These are phyloP conservation scores for Entomophthora muscae DNA, from an alignment of 371 early-diverging fungal species.

Conservation along the genomic window DNA sequence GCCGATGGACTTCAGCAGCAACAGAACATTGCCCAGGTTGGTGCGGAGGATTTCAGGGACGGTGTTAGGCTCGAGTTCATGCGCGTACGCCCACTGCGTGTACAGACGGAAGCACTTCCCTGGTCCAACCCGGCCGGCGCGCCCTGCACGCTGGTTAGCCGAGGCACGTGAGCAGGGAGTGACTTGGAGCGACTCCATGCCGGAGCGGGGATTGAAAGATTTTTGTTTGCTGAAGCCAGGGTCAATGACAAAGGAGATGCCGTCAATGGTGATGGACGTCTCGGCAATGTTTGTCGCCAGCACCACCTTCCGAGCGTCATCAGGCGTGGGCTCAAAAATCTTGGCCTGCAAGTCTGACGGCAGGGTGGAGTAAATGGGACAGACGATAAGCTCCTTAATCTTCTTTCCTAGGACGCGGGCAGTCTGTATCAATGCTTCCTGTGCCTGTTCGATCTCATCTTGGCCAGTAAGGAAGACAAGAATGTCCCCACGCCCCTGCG, in stretches of 20 bases:
- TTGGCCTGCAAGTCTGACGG: slow-evolving; percentile 85
- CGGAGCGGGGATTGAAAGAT: slow-evolving; percentile 79
- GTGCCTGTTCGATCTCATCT: slow-evolving; percentile 94
- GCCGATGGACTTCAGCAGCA: slow-evolving; percentile 82
- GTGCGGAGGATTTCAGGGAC: slow-evolving; percentile 93
- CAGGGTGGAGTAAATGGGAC: slow-evolving; percentile 89
- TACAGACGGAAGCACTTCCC: slow-evolving; percentile 98
- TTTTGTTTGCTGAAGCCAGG: slow-evolving; percentile 95
- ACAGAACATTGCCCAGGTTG: slow-evolving; percentile 79
- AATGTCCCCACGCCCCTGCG: slow-evolving; percentile 84
- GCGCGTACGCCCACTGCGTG: slow-evolving; percentile 84
- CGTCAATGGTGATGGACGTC: slow-evolving; percentile 97
- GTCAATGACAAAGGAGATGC: slow-evolving; percentile 63
- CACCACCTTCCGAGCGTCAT: slow-evolving; percentile 91
- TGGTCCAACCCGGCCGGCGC: slow-evolving; percentile 94
- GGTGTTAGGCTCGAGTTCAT: slow-evolving; percentile 86
- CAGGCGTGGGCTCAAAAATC: slow-evolving; percentile 93
- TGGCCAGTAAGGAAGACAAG: slow-evolving; percentile 98
- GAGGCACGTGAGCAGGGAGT: slow-evolving; percentile 90
- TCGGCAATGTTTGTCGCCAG: slow-evolving; percentile 99
- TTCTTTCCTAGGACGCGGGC: slow-evolving; percentile 70
- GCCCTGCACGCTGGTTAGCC: slow-evolving; percentile 94
- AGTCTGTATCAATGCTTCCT: slow-evolving; percentile 63
- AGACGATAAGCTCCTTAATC: slow-evolving; percentile 78
- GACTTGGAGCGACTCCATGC: slow-evolving; percentile 91